Evolutionary conservation across 306 rosid genomes (phyloP).

Genomic region (Cicer judaicum): DNA sequence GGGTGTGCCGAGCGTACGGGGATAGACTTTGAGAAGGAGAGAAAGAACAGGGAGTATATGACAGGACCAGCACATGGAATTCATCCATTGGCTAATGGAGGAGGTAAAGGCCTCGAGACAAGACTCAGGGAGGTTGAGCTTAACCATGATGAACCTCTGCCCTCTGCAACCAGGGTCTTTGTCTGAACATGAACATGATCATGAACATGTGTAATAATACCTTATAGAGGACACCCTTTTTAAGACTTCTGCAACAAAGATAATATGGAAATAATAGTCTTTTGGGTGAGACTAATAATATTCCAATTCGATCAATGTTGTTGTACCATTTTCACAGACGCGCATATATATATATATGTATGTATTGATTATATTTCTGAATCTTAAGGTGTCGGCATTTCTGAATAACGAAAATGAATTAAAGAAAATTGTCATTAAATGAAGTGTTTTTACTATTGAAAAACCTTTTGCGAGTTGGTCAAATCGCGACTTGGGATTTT

Average conservation of each 20-base stretch:
- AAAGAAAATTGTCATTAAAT: constrained; percentile 7
- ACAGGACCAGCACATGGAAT: constrained; percentile 66
- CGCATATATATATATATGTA: no score
- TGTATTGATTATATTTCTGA: neutral
- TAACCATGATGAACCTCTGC: neutral
- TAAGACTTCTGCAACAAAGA: neutral
- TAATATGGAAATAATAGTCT: neutral
- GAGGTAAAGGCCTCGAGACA: constrained; percentile 66
- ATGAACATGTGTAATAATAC: neutral
- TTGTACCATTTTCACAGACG: no score
- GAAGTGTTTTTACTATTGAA: neutral
- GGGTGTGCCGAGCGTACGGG: constrained; percentile 57
- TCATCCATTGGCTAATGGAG: constrained; percentile 78
- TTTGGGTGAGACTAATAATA: neutral
- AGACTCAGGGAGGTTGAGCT: constrained; percentile 62
- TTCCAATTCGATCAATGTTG: no score
- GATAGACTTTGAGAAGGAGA: constrained; percentile 53
- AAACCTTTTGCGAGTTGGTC: neutral
- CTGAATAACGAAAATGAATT: neutral
- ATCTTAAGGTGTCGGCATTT: neutral
- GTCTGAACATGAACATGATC: constrained; percentile 43
- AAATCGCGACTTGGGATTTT: neutral
- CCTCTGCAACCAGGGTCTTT: constrained; percentile 47
- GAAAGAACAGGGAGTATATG: constrained; percentile 62
- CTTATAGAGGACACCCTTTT: neutral